Evolutionary conservation across 2,329 filamentous ascomycete species (phyloP), one percentile per base, ranked within the genome.

Genomic region (Cucurbitaria berberidis): DNA sequence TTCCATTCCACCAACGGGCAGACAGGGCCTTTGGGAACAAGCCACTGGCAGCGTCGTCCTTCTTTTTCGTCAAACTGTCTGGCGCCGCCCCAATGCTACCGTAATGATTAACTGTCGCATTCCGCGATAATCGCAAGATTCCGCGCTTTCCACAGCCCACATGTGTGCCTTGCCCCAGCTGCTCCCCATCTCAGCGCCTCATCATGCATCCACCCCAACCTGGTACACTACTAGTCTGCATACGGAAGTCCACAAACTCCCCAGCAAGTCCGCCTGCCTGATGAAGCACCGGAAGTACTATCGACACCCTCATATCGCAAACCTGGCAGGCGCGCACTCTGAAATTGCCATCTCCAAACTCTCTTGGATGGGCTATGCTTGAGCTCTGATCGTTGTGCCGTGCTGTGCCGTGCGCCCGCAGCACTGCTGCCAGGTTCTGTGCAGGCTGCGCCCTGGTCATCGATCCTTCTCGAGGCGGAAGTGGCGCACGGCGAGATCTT

Each of bases 391-490:
- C n/a, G n/a, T n/a, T n/a, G n/a, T n/a, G n/a, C n/a, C n/a, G n/a
- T n/a, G 32, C 24, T 51, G 48, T 45, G 41, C 41, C 45, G 24
- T 41, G 30, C 30, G 30, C 30, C 30, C 30, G n/a, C n/a, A n/a
- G n/a, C n/a, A n/a, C 16, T 13, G 30, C 30, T 34, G 3, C 30
- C 30, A 34, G 13, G 30, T 15, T 16, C 30, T 34, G 30, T 34
- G 30, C 30, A 15, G 30, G 30, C 30, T 24, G 42, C 29, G 41
- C 45, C 50, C 45, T 38, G 49, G 49, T 44, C 27, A 27, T 27
- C 30, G 45, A 41, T 49, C 51, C 51, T 34, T 40, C 51, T 22
- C 43, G 13, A 36, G 38, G 45, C 51, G 45, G 51, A 38, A 53
- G 45, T 53, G 51, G 51, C 51, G 51, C 48, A 32, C 27, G 32